phyloP scores from a whole-genome alignment of 1,284 basidiomycete species.

The Marasmius sp. region DNA sequence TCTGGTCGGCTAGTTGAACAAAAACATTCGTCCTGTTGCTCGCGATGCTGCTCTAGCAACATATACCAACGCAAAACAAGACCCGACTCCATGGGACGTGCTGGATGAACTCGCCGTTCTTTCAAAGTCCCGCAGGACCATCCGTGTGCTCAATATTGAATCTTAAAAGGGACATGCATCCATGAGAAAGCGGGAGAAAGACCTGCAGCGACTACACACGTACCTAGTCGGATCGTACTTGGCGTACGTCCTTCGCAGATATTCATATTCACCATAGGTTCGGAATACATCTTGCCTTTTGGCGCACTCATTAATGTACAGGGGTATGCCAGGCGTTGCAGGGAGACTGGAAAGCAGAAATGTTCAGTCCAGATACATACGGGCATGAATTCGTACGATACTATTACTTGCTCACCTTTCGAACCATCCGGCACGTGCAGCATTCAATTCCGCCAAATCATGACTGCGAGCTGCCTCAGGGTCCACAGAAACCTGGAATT shows the following conservation, averaged over 20 bases:
- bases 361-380: neutral
- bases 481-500: conserved; percentile 3
- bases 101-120: neutral
- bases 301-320: conserved; percentile 26
- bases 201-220: neutral
- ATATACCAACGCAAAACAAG: too few species aligned
- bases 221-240: conserved; percentile 9
- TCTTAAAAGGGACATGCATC: neutral
- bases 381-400: neutral
- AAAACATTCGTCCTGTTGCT: too few species aligned
- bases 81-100: too few species aligned
- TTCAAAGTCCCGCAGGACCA: conserved; percentile 2
- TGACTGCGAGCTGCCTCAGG: neutral
- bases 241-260: conserved; percentile 1
- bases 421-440: neutral
- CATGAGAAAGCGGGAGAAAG: neutral
- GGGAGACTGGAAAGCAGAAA: conserved; percentile 4
- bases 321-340: conserved; percentile 6
- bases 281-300: conserved; percentile 2
- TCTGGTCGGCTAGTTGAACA: too few species aligned
- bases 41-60: too few species aligned
- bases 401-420: neutral
- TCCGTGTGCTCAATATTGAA: neutral
- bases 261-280: conserved; percentile 6
- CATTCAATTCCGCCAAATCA: neutral